These are phyloP conservation scores for Groenewaldozyma sp. DNA, from an alignment of 1,139 yeast species.

Conservation along the genomic window DNA sequence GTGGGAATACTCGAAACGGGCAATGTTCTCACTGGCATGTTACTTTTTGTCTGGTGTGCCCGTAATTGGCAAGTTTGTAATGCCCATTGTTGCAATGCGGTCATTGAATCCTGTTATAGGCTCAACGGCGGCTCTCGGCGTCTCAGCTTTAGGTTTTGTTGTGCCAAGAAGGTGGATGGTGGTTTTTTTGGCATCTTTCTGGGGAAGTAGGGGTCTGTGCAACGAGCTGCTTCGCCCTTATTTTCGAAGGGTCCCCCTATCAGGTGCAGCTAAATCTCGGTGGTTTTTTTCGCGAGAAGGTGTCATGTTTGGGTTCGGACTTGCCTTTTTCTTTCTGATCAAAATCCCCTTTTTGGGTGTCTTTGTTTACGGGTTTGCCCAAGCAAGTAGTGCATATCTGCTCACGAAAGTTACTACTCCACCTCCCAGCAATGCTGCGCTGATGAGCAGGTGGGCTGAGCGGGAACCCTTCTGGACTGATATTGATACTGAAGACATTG, in stretches of 20 bases:
- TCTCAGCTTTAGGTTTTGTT: slow-evolving; percentile 32
- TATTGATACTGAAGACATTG: slow-evolving; percentile 1
- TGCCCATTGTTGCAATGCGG: slow-evolving; percentile 38
- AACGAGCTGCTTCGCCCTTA: slow-evolving; percentile 45
- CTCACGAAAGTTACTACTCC: slow-evolving; percentile 47
- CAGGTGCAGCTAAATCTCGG: slow-evolving; percentile 36
- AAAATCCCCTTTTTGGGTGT: slow-evolving; percentile 41
- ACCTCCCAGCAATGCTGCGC: slow-evolving; percentile 33
- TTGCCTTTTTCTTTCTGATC: slow-evolving; percentile 40
- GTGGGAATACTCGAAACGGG: slow-evolving; percentile 21
- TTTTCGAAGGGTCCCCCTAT: slow-evolving; percentile 41
- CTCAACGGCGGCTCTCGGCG: slow-evolving; percentile 34
- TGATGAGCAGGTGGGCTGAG: slow-evolving; percentile 20
- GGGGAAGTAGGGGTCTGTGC: slow-evolving; percentile 40
- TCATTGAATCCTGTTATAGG: slow-evolving; percentile 41
- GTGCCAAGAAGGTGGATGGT: slow-evolving; percentile 33
- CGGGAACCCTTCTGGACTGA: slow-evolving; percentile 23
- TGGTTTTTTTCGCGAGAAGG: slow-evolving; percentile 54
- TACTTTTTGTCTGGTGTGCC: slow-evolving; percentile 31
- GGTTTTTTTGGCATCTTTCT: slow-evolving; percentile 35
- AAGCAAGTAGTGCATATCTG: slow-evolving; percentile 46
- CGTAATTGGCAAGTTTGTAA: slow-evolving; percentile 34
- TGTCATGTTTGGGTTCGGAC: slow-evolving; percentile 48
- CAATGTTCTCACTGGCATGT: slow-evolving; percentile 21
- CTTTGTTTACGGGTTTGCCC: slow-evolving; percentile 46